phyloP scores from a whole-genome alignment of 139 green algal species.

The Coelastrella sp. region DNA sequence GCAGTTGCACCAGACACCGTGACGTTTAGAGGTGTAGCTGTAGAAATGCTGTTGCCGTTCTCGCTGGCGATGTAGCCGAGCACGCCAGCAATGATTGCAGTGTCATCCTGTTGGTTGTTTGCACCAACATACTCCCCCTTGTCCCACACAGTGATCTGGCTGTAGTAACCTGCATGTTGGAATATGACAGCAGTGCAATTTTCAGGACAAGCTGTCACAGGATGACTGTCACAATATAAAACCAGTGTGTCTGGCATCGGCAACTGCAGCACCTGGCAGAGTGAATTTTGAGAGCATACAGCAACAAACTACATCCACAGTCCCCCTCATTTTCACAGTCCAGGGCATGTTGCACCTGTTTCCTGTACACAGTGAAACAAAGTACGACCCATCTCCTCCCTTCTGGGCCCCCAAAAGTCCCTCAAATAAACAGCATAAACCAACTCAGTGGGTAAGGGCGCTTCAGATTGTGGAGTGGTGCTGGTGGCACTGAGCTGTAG shows the following conservation, averaged over 20 bases:
- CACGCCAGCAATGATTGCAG: not conserved
- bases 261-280: not conserved
- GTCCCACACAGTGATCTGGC: not conserved
- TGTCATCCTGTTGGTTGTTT: constrained; percentile 25
- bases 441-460: too few relatives aligned
- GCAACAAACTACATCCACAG: too few relatives aligned
- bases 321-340: too few relatives aligned
- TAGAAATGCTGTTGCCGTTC: constrained; percentile 15
- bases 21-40: not conserved
- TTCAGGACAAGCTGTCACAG: not conserved
- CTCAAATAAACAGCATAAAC: too few relatives aligned
- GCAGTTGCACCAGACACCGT: not conserved
- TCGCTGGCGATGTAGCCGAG: not conserved
- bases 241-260: not conserved
- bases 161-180: constrained; percentile 15
- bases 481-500: not conserved
- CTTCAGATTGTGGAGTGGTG: not conserved
- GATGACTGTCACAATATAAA: too few relatives aligned
- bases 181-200: not conserved
- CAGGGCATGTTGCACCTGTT: too few relatives aligned
- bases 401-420: too few relatives aligned
- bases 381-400: too few relatives aligned
- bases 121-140: constrained; percentile 40
- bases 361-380: too few relatives aligned
- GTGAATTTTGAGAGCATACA: too few relatives aligned